Percentiles rank a stretch among this genome's conserved stretches.
phyloP scores from a whole-genome alignment of 1,284 basidiomycete species.

The Coniferiporia weirii region DNA sequence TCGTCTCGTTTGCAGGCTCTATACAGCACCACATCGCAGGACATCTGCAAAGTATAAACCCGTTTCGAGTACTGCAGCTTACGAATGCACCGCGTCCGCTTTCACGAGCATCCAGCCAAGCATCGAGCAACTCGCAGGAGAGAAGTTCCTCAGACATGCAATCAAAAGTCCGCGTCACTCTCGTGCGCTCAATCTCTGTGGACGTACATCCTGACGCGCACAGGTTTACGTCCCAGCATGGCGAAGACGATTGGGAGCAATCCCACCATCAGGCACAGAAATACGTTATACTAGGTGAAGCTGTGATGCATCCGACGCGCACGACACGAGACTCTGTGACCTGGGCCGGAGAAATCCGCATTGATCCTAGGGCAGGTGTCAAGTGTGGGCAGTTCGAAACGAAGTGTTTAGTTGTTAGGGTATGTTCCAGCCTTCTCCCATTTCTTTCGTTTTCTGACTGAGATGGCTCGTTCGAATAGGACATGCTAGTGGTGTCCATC shows the following conservation, averaged over 20 bases:
- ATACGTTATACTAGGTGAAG: constrained; percentile 15
- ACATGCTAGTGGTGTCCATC: constrained; percentile 18
- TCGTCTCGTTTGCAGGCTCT: constrained; percentile 1
- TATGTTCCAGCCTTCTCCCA: background rate
- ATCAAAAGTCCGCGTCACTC: constrained; percentile 3
- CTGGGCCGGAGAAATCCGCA: constrained; percentile 15
- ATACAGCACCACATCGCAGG: constrained; percentile 8
- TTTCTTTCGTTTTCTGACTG: background rate
- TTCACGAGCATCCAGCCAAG: background rate
- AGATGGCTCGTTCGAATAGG: constrained; percentile 2
- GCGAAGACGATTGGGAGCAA: no score
- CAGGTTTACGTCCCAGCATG: no score
- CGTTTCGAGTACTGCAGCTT: background rate
- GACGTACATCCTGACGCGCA: background rate
- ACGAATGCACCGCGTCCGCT: background rate
- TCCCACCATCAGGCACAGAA: constrained; percentile 2
- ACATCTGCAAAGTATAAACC: constrained; percentile 1
- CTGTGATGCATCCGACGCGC: constrained; percentile 6
- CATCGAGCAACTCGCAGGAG: background rate
- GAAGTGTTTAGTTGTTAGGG: constrained; percentile 9
- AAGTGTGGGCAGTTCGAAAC: constrained; percentile 13
- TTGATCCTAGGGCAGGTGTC: constrained; percentile 1
- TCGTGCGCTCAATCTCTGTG: constrained; percentile 13
- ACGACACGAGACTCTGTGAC: constrained; percentile 2
- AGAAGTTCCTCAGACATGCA: background rate